Evolutionary conservation across 345 rosid genomes (phyloP), one percentile per base, ranked within the genome.

Genomic region (Pistacia atlantica): DNA sequence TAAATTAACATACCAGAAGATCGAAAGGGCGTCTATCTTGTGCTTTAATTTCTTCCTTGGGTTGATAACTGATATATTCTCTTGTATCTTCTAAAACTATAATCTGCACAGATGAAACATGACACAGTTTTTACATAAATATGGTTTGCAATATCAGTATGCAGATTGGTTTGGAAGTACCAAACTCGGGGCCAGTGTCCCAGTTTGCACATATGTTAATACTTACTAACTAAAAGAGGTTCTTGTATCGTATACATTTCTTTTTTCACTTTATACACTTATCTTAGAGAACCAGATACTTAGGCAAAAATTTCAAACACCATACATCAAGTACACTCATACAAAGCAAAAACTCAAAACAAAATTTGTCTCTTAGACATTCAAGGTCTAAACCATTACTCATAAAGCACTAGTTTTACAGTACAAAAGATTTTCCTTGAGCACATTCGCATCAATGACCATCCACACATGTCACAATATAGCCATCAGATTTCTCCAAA

Each of bases 1-100:
- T 35, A 57, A 18, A 33, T 46, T 9, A 72, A 71, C 88, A 81
- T 90, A 93, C 97, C 94, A 86, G 80, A 74, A 95, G 96, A 86
- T 95, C 92, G 78, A 95, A 95, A 56, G 96, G 73, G 22, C 79
- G 90, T 42, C 97, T 90, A 46, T 95, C 89, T 80, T 89, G 96
- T 38, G 90, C 93, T 81, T 83, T 78, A 59, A 49, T 85, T 82
- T 90, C 98, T 54, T 89, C 93, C 80, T 90, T 91, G 11, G 95
- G 90, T 57, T 89, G 90, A 83, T 93, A 93, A 76, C 97, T 80
- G 59, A 95, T 89, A 76, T 88, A 95, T 78, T 93, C 98, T 58
- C 65, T 70, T 59, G 94, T 93, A 83, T 95, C 99, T 89, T 95
- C 99, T 85, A 95, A 81, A 17, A 90, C 98, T 67, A 93, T 87